Evolutionary conservation across 495 filamentous ascomycete genomes (phyloP).

Genomic region (Neurospora intermedia): DNA sequence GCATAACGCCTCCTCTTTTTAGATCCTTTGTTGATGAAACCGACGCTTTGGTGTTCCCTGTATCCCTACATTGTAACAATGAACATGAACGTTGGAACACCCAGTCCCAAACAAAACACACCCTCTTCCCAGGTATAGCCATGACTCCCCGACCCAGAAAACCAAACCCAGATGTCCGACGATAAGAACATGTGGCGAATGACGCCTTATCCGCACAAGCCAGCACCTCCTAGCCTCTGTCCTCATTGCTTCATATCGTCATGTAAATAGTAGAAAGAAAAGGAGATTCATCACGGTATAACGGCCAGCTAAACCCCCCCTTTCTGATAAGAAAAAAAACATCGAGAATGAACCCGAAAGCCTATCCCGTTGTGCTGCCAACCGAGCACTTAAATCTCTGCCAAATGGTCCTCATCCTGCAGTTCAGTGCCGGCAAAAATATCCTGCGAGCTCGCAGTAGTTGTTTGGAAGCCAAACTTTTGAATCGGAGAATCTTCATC

Average conservation of each 20-base stretch:
- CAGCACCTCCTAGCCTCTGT: background rate
- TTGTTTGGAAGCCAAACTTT: constrained; percentile 36
- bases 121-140: background rate
- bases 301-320: background rate
- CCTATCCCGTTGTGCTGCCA: background rate
- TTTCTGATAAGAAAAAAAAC: background rate
- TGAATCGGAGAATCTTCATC: constrained; percentile 46
- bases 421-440: constrained; percentile 21
- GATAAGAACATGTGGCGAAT: background rate
- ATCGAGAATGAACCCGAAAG: background rate
- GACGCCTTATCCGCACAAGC: background rate
- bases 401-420: constrained; percentile 8
- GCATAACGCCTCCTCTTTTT: background rate
- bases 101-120: background rate
- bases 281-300: background rate
- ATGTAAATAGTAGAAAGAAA: constrained; percentile 1
- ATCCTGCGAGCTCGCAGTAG: constrained; percentile 14
- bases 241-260: background rate
- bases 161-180: background rate
- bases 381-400: constrained; percentile 6
- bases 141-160: background rate
- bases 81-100: background rate
- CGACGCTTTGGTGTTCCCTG: background rate
- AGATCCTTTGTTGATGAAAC: background rate
- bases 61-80: background rate